Percentiles rank a stretch among this genome's conserved stretches.
Evolutionary conservation across 768 basidiomycete species (phyloP).

Genomic region (Cystobasidium ongulense): DNA sequence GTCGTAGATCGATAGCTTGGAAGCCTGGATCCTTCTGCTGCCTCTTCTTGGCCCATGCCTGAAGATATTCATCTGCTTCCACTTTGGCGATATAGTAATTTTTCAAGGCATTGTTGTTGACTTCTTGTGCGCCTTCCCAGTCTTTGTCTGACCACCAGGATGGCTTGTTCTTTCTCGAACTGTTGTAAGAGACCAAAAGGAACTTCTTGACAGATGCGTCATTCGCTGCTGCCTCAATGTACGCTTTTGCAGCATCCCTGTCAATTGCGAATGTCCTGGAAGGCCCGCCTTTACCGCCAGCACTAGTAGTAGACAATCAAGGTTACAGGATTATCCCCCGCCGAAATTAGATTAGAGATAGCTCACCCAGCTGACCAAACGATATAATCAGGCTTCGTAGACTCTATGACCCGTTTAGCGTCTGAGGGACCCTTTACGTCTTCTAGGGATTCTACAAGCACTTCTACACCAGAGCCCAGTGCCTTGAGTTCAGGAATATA

Average conservation of each 20-base stretch:
- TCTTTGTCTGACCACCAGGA: slow-evolving; percentile 30
- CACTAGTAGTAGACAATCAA: neutral
- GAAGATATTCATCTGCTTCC: slow-evolving; percentile 49
- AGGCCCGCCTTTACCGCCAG: slow-evolving; percentile 24
- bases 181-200: slow-evolving; percentile 14
- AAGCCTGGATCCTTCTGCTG: slow-evolving; percentile 46
- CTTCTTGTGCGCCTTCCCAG: slow-evolving; percentile 11
- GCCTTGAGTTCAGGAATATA: neutral
- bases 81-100: slow-evolving; percentile 45
- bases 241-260: slow-evolving; percentile 27
- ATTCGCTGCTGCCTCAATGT: slow-evolving; percentile 9
- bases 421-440: slow-evolving; percentile 4
- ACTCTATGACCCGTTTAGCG: neutral
- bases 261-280: slow-evolving; percentile 24
- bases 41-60: slow-evolving; percentile 44
- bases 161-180: neutral
- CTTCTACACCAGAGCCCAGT: neutral
- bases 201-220: slow-evolving; percentile 14
- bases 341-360: neutral
- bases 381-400: slow-evolving; percentile 10
- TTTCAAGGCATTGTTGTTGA: slow-evolving; percentile 9
- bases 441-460: slow-evolving; percentile 21
- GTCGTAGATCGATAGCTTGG: slow-evolving; percentile 61
- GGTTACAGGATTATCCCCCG: neutral
- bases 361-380: slow-evolving; percentile 12